phyloP scores from a whole-genome alignment of 805 yeast genomes.

The Candida krabiensis region DNA sequence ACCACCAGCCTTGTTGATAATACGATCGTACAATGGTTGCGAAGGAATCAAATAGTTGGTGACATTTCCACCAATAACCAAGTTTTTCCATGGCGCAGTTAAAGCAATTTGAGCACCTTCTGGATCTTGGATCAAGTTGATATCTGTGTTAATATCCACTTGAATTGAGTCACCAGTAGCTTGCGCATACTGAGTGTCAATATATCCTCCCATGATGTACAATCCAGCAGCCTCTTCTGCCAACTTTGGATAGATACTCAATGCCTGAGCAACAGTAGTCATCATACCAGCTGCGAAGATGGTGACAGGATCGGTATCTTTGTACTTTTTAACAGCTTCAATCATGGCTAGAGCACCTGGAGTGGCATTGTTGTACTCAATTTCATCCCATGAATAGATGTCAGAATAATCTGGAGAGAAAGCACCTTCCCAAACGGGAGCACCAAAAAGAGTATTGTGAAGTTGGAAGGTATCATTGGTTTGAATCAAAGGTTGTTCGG shows the following conservation, averaged over 20 bases:
- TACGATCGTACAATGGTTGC: slow-evolving; percentile 34
- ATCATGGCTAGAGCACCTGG: slow-evolving; percentile 42
- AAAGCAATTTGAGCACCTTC: slow-evolving; percentile 46
- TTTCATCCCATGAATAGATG: slow-evolving; percentile 32
- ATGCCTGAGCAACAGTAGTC: slow-evolving; percentile 48
- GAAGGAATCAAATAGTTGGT: slow-evolving; percentile 42
- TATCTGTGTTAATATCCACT: slow-evolving; percentile 42
- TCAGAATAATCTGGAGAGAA: slow-evolving; percentile 35
- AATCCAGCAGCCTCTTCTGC: slow-evolving; percentile 40
- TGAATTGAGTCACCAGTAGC: slow-evolving; percentile 32
- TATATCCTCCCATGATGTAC: slow-evolving; percentile 45
- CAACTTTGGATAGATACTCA: slow-evolving; percentile 39
- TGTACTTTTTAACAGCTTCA: slow-evolving; percentile 39
- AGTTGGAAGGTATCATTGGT: slow-evolving; percentile 39
- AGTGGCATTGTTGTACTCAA: slow-evolving; percentile 29
- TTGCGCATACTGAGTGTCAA: slow-evolving; percentile 40
- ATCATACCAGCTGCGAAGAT: slow-evolving; percentile 42
- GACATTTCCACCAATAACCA: slow-evolving; percentile 42
- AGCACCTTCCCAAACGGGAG: slow-evolving; percentile 43
- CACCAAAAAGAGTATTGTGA: slow-evolving; percentile 40
- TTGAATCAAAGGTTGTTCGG: slow-evolving; percentile 38
- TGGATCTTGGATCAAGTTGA: slow-evolving; percentile 44
- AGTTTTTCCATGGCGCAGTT: slow-evolving; percentile 40
- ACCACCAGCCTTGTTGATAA: slow-evolving; percentile 38
- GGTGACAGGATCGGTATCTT: slow-evolving; percentile 36